phyloP scores from a whole-genome alignment of 805 yeast species.

The Myxozyma udenii region DNA sequence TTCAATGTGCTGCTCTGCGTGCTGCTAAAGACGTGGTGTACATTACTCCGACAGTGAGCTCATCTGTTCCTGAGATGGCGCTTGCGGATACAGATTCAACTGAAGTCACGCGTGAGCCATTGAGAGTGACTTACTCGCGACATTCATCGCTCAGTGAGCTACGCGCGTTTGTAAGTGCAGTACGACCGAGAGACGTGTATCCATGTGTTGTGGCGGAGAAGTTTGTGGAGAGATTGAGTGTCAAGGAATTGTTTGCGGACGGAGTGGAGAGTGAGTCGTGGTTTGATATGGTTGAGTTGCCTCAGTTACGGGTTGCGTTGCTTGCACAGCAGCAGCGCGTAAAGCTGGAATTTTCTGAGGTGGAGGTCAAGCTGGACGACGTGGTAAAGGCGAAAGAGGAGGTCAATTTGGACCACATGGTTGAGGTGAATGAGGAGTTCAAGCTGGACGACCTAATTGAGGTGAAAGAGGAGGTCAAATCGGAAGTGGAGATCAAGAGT shows the following conservation, averaged over 20 bases:
- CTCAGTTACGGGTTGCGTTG: slow-evolving; percentile 5
- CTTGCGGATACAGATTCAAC: too few species aligned
- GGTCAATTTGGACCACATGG: background rate
- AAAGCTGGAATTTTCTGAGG: too few species aligned
- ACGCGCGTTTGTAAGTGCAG: slow-evolving; percentile 38
- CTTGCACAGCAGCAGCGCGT: too few species aligned
- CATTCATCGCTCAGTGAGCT: slow-evolving; percentile 50
- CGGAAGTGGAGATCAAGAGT: background rate
- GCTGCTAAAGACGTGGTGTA: background rate
- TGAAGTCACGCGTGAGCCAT: background rate
- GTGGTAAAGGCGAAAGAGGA: background rate
- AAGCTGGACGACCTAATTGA: background rate
- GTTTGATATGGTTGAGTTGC: slow-evolving; percentile 28
- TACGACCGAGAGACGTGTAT: slow-evolving; percentile 45
- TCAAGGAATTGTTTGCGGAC: slow-evolving; percentile 43
- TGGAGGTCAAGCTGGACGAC: background rate
- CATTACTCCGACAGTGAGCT: slow-evolving; percentile 33
- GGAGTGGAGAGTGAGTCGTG: slow-evolving; percentile 14
- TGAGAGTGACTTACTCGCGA: slow-evolving; percentile 43
- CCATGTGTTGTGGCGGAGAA: slow-evolving; percentile 43
- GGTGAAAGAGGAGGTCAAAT: background rate
- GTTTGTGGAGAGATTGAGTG: slow-evolving; percentile 43
- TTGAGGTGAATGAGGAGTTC: background rate
- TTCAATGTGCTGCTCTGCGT: slow-evolving; percentile 24
- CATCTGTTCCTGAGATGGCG: slow-evolving; percentile 17